Evolutionary conservation across 2,329 filamentous ascomycete genomes (phyloP), one percentile per base, ranked within the genome.

Genomic region (Peltaster fructicola): DNA sequence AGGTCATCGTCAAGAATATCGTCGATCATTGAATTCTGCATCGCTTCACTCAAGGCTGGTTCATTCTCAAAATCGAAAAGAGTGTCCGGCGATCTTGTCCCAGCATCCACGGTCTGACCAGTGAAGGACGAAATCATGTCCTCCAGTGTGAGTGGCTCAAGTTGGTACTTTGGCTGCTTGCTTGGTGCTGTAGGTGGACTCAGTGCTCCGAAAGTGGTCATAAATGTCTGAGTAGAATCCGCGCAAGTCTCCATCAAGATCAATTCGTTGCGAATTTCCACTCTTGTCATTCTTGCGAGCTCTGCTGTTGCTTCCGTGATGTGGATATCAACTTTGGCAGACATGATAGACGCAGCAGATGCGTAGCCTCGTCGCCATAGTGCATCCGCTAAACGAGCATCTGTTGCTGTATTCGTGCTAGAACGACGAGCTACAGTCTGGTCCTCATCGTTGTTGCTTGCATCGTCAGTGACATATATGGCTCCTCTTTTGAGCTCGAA

Each of bases 161-260:
- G 93, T 17, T 79, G 68, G 48, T 91, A 98, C 44, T 88, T 88
- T 35, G 73, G 68, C 37, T 77, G 73, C 32, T 75, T 80, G 41
- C 68, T 85, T 1, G 84, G 81, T 1, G 82, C 75, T 6, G 70
- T 73, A 1, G 88, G 85, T 4, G 85, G 88, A 17, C 73, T 71
- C 4, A 98, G 60, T 1, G 76, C 82, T 40, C 77, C 80, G 9
- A 84, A 54, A 20, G 91, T 64, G 2, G 67, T 63, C 25, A 92
- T 74, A 8, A 98, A 61, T 0, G 88, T 98, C 47, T 93, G 82
- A 0, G 82, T 95, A 2, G 88, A 98, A 51, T 98, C 88, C 15
- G 88, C 88, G 42, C 90, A 98, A 1, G 84, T 90, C 50, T 98
- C 88, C 5, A 98, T 56, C 16, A 98, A 73, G 26, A 98, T 61